Evolutionary conservation across 768 basidiomycete species (phyloP), one percentile per base, ranked within the genome.

Genomic region (Boletus vinaceobasis): DNA sequence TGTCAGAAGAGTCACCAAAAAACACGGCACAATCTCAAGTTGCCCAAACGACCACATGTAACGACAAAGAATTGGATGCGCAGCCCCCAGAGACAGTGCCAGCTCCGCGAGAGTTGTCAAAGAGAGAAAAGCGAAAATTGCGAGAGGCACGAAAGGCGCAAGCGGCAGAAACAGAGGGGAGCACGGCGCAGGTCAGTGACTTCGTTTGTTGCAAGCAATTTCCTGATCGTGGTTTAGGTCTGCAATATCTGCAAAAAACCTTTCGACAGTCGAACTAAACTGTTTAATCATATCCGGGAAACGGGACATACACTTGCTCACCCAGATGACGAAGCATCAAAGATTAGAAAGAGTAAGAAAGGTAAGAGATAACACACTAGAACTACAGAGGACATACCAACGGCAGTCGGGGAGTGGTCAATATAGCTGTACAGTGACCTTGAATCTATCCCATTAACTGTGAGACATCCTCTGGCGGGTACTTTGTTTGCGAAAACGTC

Each of bases 401-500:
- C 43, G 15, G 43, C 23, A 6, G 47, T 50, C 38, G 32, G 32
- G 45, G 35, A 36, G 29, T 40, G 31, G 38, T 43, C n/a, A 23
- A 55, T 52, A 51, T n/a, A 26, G 15, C 17, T 23, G 23, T 54
- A 32, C 36, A 50, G n/a, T 40, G 26, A 9, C 26, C 33, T 27
- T 40, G 38, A 21, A 37, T 42, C 60, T 68, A 94, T 50, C 94
- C 94, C 94, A 98, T 96, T 39, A 95, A 74, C 58, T 94, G 92
- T 5, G 92, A 91, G 35, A 90, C 82, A 69, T 97, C 95, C 0
- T 88, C 87, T 8, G 96, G 96, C 5, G 93, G 96, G 64, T 97
- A 93, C 62, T 96, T 94, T 9, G 92, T 95, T 73, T 98, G 96
- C 4, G 93, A 87, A 68, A 98, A 97, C 1, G 97, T 95, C 63